Evolutionary conservation across 768 basidiomycete genomes (phyloP).

Genomic region (Strobilomyces echinocephalus): DNA sequence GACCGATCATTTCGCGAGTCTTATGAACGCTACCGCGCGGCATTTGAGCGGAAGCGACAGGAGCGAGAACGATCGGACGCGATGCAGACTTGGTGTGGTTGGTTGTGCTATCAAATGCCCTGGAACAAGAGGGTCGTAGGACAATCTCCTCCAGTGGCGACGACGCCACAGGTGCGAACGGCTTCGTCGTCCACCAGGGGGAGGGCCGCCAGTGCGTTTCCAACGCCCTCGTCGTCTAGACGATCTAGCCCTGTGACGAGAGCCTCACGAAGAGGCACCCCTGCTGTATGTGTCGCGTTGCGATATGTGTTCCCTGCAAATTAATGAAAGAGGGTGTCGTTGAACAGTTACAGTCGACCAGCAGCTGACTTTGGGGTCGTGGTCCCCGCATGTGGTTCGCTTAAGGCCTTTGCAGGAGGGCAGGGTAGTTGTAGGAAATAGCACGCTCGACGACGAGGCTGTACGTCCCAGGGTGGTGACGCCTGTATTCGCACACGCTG

Average conservation of each 20-base stretch:
- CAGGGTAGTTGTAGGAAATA: not conserved
- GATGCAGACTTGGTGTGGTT: constrained; percentile 29
- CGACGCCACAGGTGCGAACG: constrained; percentile 19
- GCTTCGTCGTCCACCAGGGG: constrained; percentile 25
- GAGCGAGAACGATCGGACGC: constrained; percentile 49
- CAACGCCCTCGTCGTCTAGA: constrained; percentile 31
- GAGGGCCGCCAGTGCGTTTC: constrained; percentile 20
- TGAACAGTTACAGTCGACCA: constrained; percentile 13
- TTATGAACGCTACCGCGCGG: constrained; percentile 86
- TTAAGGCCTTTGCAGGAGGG: not conserved
- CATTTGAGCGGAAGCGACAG: constrained; percentile 76
- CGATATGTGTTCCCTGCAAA: constrained; percentile 17
- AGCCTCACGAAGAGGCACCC: constrained; percentile 23
- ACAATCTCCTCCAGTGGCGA: constrained; percentile 1
- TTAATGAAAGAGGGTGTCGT: constrained; percentile 21
- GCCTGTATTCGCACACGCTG: not conserved
- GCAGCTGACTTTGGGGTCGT: constrained; percentile 8
- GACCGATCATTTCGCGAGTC: constrained; percentile 78
- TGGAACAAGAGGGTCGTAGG: constrained; percentile 21
- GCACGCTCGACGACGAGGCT: not conserved
- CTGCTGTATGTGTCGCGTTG: constrained; percentile 21
- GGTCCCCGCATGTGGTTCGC: not conserved
- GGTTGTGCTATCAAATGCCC: constrained; percentile 26
- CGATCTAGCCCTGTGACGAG: constrained; percentile 33
- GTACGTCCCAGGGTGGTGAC: not conserved